Evolutionary conservation across 805 yeast genomes (phyloP), one percentile per base, ranked within the genome.

Genomic region (Hanseniaspora pseudoguilliermondii): DNA sequence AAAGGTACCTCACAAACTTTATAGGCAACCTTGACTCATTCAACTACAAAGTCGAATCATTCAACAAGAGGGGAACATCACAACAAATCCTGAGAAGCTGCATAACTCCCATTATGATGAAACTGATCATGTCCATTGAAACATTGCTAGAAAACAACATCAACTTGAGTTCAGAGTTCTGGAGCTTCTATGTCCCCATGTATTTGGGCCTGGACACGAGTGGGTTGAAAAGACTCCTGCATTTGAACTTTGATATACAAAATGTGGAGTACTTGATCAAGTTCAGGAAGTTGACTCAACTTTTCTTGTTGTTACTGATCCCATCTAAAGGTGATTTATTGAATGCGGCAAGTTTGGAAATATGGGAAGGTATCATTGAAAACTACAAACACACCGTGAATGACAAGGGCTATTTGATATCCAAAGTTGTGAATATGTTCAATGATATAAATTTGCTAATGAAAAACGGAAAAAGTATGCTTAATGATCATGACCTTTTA

Each of bases 151-250:
- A 20, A n/a, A n/a, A 44, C 5, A 43, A 48, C n/a, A 27, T 39
- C 15, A n/a, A 27, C 34, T 29, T 48, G 25, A 53, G 49, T 20
- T 11, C 48, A 1, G 34, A 53, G 27, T 53, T 53, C 13, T 53
- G 56, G 56, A 29, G 34, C 21, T 53, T 46, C 29, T 53, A 53
- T 32, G 29, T 46, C 3, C 56, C 56, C 2, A 53, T 53, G 56
- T 53, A 44, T 32, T 39, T 53, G 27, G 18, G 38, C 23, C 32
- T 46, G 39, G 35, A 13, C 10, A 13, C 25, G 2, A 34, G 18
- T 5, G 39, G 39, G 5, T 16, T 46, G 3, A 34, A 8, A 20
- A 34, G 13, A 34, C 25, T 46, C 10, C 11, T 46, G 3, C 18
- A 32, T 6, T 23, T 20, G 10, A n/a, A 34, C 15, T 38, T 36